These are phyloP conservation scores for Monosporozyma aerobia DNA, from an alignment of 805 yeast genomes.

Conservation along the genomic window DNA sequence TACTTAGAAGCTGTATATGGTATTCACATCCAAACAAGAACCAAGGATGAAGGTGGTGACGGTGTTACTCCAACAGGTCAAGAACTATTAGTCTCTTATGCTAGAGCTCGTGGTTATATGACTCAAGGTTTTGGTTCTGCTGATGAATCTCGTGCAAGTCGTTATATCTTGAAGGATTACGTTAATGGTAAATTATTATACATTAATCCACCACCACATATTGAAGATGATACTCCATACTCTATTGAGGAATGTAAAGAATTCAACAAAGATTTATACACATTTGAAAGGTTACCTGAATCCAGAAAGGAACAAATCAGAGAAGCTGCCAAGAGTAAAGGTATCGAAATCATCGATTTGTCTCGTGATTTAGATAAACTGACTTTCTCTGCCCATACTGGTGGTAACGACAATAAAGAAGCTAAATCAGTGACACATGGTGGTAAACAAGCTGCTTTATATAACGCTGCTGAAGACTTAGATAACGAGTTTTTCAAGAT, in stretches of 20 bases:
- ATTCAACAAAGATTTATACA: conserved; percentile 72
- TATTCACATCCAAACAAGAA: conserved; percentile 70
- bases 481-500: conserved; percentile 79
- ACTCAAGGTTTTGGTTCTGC: conserved; percentile 96
- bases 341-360: conserved; percentile 53
- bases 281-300: conserved; percentile 56
- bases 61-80: conserved; percentile 77
- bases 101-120: conserved; percentile 94
- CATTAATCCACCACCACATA: conserved; percentile 80
- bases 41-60: conserved; percentile 78
- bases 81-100: conserved; percentile 84
- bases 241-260: conserved; percentile 44
- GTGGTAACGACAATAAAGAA: conserved; percentile 35
- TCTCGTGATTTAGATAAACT: conserved; percentile 60
- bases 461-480: conserved; percentile 70
- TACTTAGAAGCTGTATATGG: conserved; percentile 89
- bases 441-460: conserved; percentile 73
- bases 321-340: conserved; percentile 50
- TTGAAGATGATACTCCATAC: conserved; percentile 45
- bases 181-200: conserved; percentile 84
- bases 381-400: conserved; percentile 73
- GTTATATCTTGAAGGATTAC: conserved; percentile 87
- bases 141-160: conserved; percentile 89
- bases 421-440: conserved; percentile 58
- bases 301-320: conserved; percentile 63